Conservation (phyloP, 176 grass and related monocot genomes). For the Phoenix roebelenii region DNA sequence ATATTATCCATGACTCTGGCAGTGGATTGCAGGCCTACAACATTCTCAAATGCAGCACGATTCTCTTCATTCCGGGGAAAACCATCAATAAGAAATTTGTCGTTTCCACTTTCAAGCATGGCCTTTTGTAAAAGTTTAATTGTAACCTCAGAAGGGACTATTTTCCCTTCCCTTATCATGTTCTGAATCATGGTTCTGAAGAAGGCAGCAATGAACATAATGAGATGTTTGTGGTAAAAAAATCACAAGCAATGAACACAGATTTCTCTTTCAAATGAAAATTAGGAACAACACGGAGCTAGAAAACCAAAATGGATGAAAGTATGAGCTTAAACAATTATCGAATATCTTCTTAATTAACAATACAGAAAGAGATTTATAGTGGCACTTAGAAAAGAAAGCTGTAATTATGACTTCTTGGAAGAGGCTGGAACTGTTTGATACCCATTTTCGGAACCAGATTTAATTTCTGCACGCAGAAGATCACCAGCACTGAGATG, state of each 20-base stretch:
- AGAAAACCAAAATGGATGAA: too few species aligned
- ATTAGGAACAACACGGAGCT: too few species aligned
- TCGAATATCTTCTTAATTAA: too few species aligned
- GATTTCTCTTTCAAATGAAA: too few species aligned
- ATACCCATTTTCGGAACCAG: constrained; percentile 7
- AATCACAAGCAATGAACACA: too few species aligned
- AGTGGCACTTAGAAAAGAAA: too few species aligned
- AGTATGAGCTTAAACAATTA: too few species aligned
- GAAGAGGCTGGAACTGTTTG: too few species aligned
- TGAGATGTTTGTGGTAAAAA: constrained; percentile 10
- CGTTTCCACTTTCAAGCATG: constrained; percentile 9
- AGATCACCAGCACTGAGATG: constrained; percentile 8
- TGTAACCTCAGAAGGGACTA: constrained; percentile 22
- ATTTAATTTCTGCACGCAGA: neutral
- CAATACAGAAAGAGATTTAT: too few species aligned
- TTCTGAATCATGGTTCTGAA: constrained; percentile 18
- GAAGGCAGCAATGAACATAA: neutral
- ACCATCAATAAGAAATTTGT: constrained; percentile 22
- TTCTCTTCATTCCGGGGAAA: constrained; percentile 17
- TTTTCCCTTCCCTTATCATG: constrained; percentile 22
- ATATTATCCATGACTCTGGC: neutral
- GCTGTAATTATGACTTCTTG: too few species aligned
- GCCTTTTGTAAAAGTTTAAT: constrained; percentile 11
- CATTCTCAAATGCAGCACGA: constrained; percentile 15
- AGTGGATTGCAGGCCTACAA: neutral